Percentiles rank a stretch among this genome's conserved stretches.
These are phyloP conservation scores for Barbarea vulgaris DNA, from an alignment of 345 rosid genomes.

Conservation along the genomic window DNA sequence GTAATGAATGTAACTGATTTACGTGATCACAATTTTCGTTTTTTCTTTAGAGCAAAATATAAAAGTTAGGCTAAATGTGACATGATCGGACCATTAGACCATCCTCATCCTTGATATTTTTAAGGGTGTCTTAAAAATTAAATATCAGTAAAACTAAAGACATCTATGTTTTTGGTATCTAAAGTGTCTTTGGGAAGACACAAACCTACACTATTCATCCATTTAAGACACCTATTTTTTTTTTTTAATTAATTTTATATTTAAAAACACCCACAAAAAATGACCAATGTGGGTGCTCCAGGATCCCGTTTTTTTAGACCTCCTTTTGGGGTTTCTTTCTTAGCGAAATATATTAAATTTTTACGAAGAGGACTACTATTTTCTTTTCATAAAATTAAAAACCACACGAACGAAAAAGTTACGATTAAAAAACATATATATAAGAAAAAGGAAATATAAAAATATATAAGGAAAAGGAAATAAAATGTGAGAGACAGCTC, in stretches of 20 bases:
- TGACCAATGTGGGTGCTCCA: too few relatives aligned
- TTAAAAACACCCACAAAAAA: too few relatives aligned
- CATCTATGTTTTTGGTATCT: too few relatives aligned
- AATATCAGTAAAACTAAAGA: too few relatives aligned
- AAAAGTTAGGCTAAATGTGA: conserved; percentile 18
- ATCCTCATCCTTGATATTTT: too few relatives aligned
- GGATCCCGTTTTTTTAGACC: background rate
- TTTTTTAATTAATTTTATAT: too few relatives aligned
- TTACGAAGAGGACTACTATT: background rate
- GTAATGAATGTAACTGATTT: background rate
- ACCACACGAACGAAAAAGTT: conserved; percentile 14
- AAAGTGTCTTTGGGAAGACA: too few relatives aligned
- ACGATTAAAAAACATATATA: background rate
- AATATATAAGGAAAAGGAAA: background rate
- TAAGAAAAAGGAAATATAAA: background rate
- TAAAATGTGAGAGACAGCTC: background rate
- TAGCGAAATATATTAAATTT: background rate
- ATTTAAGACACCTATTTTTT: too few relatives aligned
- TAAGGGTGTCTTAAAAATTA: too few relatives aligned
- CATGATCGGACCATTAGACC: conserved; percentile 8
- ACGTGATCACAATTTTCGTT: background rate
- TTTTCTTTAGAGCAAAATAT: conserved; percentile 1
- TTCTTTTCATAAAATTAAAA: background rate
- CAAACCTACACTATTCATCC: too few relatives aligned
- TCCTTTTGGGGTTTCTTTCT: conserved; percentile 3